Evolutionary conservation across 192 early-diverging fungal species (phyloP).

Genomic region (Dissophora ornata): DNA sequence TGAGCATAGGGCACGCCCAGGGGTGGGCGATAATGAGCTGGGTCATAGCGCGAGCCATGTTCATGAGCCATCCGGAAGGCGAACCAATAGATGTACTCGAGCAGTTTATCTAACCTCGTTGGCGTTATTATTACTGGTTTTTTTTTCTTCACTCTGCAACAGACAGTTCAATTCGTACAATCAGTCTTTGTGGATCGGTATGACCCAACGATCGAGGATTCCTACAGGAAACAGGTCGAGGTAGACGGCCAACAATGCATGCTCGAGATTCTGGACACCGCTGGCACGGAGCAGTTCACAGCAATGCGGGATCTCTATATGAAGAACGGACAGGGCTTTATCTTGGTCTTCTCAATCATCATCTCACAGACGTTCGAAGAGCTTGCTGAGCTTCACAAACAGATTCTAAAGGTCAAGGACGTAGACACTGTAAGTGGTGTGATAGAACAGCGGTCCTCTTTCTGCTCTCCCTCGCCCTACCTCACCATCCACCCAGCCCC

Average conservation of each 20-base stretch:
- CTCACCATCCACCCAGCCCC: not conserved
- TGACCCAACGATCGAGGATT: slow-evolving; percentile 95
- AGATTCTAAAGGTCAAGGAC: slow-evolving; percentile 88
- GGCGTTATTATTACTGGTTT: not conserved
- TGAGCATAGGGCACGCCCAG: too few species aligned
- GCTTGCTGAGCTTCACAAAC: slow-evolving; percentile 73
- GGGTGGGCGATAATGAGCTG: too few species aligned
- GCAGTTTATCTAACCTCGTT: too few species aligned
- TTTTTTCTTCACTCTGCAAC: not conserved
- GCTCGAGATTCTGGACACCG: slow-evolving; percentile 93
- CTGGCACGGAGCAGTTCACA: slow-evolving; percentile 75
- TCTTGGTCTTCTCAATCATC: slow-evolving; percentile 87
- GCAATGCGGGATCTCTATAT: slow-evolving; percentile 90
- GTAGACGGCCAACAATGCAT: slow-evolving; percentile 85
- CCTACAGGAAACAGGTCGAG: slow-evolving; percentile 87
- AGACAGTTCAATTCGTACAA: slow-evolving; percentile 93
- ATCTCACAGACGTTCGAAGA: slow-evolving; percentile 80
- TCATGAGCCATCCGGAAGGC: too few species aligned
- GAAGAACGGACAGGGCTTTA: slow-evolving; percentile 91
- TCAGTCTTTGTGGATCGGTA: slow-evolving; percentile 93
- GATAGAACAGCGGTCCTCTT: not conserved
- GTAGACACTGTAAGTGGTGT: slow-evolving; percentile 63
- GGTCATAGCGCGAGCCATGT: too few species aligned
- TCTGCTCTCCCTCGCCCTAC: not conserved
- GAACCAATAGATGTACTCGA: too few species aligned